Evolutionary conservation across 164 flowering plant genomes (phyloP).

Genomic region (Magnolia sinica): DNA sequence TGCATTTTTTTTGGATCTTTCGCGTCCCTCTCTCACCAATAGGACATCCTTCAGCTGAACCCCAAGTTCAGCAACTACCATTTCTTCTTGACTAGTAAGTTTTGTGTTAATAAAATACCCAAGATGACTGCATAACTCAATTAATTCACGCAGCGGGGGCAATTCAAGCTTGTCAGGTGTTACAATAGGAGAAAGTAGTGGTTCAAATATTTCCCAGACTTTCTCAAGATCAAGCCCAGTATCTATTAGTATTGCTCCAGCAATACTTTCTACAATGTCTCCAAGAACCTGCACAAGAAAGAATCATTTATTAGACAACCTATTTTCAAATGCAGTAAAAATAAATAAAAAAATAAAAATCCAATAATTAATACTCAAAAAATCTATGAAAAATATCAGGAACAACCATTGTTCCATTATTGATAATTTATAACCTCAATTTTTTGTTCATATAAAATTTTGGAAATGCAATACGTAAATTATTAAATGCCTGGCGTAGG

Average conservation of each 20-base stretch:
- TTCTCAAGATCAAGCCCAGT: conserved; percentile 55
- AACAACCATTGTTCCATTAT: not conserved
- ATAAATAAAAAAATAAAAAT: not conserved
- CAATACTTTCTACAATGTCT: conserved; percentile 90
- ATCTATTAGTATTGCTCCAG: conserved; percentile 81
- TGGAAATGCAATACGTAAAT: not conserved
- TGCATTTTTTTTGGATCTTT: conserved; percentile 51
- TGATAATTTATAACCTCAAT: not conserved
- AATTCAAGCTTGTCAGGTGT: conserved; percentile 87
- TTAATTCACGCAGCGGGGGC: conserved; percentile 67
- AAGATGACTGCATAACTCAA: conserved; percentile 63
- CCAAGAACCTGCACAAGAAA: conserved; percentile 70
- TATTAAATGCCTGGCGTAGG: not conserved
- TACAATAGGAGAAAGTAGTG: conserved; percentile 77
- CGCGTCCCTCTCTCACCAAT: conserved; percentile 52
- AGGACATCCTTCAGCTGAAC: conserved; percentile 66
- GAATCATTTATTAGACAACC: not conserved
- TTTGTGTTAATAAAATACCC: conserved; percentile 65
- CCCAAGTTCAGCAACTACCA: conserved; percentile 48
- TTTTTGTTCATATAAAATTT: too few relatives aligned
- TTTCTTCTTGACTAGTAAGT: conserved; percentile 36
- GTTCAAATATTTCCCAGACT: conserved; percentile 77
- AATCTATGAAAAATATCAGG: not conserved
- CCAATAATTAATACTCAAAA: too few relatives aligned
- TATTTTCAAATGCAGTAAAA: too few relatives aligned